Evolutionary conservation across 2,329 filamentous ascomycete species (phyloP), one percentile per base, ranked within the genome.

Genomic region (Sporothrix mexicana): DNA sequence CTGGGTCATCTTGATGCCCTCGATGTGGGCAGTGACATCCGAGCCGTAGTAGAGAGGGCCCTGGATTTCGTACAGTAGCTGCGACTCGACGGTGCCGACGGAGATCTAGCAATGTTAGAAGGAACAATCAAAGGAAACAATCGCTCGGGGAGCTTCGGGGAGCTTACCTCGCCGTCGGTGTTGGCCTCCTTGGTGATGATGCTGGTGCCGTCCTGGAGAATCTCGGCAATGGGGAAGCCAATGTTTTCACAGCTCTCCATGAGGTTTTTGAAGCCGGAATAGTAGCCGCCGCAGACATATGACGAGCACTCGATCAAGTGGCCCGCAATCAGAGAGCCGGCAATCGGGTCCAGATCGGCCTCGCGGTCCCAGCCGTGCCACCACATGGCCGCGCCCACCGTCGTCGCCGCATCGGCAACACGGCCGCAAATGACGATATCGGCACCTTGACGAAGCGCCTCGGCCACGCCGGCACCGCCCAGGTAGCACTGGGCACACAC

Each of bases 171-270:
- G n/a, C 78, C 79, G 49, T 72, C 75, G 15, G 47, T 43, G 30
- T 74, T 69, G 67, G 59, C 59, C 59, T 79, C 77, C 71, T 79
- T 80, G 45, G 74, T 76, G 41, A 80, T 77, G 30, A 76, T 73
- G 43, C 76, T 76, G 59, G 74, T 73, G 0, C 85, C 85, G 74
- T 85, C 83, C 1, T 75, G 77, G 20, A 80, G 81, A 10, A 88
- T 81, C 68, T 87, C 85, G 0, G 83, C 84, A 74, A 88, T 86
- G 0, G 84, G 84, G 71, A 86, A 87, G 0, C 81, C 81, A 1
- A 85, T 80, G 61, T 84, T 83, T 43, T 72, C 45, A 59, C 71
- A 62, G 59, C 84, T 77, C 36, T 85, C 81, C 1, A 80, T 74
- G 71, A 83, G 82, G n/a, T 83, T 79, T 73, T 83, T 82, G 74